These are phyloP conservation scores for Spergularia marina DNA, from an alignment of 148 eudicot genomes.

Conservation along the genomic window DNA sequence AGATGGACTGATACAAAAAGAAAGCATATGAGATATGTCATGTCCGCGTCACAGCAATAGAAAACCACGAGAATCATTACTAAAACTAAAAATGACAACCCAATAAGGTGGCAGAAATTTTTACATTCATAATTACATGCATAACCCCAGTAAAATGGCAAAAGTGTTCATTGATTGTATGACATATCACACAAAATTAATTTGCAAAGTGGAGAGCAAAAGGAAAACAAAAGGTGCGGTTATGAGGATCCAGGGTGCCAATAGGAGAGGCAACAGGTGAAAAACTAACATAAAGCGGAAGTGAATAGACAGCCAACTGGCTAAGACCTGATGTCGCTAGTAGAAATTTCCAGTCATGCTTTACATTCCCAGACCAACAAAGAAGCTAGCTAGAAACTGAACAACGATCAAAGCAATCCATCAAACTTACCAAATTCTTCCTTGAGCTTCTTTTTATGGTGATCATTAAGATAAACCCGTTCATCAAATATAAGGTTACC, in stretches of 20 bases:
- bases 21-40: neutral
- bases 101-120: too few species aligned
- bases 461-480: slow-evolving; percentile 51
- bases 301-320: too few species aligned
- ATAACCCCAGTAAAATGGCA: too few species aligned
- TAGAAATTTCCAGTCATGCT: neutral
- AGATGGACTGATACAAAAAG: neutral
- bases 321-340: neutral
- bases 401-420: slow-evolving; percentile 7
- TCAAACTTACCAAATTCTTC: slow-evolving; percentile 76
- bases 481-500: slow-evolving; percentile 54
- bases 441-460: slow-evolving; percentile 66
- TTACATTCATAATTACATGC: too few species aligned
- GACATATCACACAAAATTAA: too few species aligned
- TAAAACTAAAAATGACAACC: too few species aligned
- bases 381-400: slow-evolving; percentile 17
- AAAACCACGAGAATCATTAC: neutral
- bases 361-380: neutral
- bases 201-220: neutral
- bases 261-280: neutral
- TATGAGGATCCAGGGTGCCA: neutral
- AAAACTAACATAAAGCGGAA: neutral
- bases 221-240: neutral
- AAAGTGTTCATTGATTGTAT: too few species aligned
- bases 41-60: slow-evolving; percentile 4